Conservation (phyloP, 768 basidiomycete genomes). For the Mycena indigotica region DNA sequence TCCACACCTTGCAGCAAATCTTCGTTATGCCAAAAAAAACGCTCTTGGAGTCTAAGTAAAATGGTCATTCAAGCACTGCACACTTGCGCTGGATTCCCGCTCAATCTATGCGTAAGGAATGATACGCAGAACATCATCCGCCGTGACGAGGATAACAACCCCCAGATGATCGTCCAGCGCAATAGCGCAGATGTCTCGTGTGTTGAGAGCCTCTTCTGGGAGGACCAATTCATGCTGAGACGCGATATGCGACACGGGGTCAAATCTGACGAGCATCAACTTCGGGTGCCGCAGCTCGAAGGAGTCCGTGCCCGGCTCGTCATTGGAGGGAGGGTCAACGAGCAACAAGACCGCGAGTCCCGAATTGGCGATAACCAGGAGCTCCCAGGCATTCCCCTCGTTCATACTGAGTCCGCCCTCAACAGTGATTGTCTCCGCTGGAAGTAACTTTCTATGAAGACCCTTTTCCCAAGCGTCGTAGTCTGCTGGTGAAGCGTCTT, state of each 20-base stretch:
- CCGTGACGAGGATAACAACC: constrained; percentile 8
- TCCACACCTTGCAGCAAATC: no score
- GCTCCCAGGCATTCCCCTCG: constrained; percentile 8
- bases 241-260: constrained; percentile 1
- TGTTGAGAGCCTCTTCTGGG: background rate
- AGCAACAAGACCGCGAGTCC: constrained; percentile 13
- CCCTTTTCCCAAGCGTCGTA: background rate
- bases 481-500: background rate
- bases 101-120: constrained; percentile 15
- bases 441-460: background rate
- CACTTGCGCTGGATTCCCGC: no score
- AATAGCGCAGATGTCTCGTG: constrained; percentile 6
- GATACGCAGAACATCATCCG: constrained; percentile 1
- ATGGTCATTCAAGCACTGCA: no score
- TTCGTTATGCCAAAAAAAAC: no score
- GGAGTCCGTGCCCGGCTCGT: background rate
- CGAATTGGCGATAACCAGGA: constrained; percentile 14
- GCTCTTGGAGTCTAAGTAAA: no score
- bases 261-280: constrained; percentile 13
- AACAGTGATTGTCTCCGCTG: constrained; percentile 7
- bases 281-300: constrained; percentile 4
- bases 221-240: constrained; percentile 14
- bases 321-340: constrained; percentile 6
- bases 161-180: constrained; percentile 19
- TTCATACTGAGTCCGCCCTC: constrained; percentile 7